Conservation (phyloP, 768 basidiomycete genomes). For the Xerocomus brunneocitrinus region DNA sequence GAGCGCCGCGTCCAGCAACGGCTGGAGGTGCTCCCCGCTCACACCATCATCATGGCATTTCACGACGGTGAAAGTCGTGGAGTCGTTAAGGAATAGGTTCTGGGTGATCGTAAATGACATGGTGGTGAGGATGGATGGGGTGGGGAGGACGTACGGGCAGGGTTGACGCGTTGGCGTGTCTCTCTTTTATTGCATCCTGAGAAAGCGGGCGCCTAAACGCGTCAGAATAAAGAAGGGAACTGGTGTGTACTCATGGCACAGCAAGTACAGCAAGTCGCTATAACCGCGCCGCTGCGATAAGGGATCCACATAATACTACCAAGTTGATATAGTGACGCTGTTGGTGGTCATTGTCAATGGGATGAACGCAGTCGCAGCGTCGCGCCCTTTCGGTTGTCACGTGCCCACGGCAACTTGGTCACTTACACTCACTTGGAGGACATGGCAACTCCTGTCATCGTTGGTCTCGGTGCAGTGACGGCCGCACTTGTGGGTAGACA, state of each 20-base stretch:
- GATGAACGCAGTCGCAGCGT: neutral
- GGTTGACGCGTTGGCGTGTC: neutral
- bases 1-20: conserved; percentile 28
- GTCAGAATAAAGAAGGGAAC: neutral
- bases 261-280: conserved; percentile 9
- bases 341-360: too few relatives aligned
- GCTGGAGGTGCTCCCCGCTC: conserved; percentile 16
- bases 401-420: neutral
- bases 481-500: conserved; percentile 74
- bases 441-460: conserved; percentile 77
- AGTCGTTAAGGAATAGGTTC: conserved; percentile 29
- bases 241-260: conserved; percentile 2
- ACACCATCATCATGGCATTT: conserved; percentile 27
- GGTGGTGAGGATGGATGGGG: neutral
- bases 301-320: too few relatives aligned
- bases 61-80: conserved; percentile 27
- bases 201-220: neutral
- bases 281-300: too few relatives aligned
- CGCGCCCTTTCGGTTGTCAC: conserved; percentile 4
- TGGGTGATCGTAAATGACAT: conserved; percentile 29
- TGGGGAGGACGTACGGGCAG: conserved; percentile 2
- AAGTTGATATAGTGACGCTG: conserved; percentile 10
- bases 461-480: conserved; percentile 74
- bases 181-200: conserved; percentile 5
- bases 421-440: neutral